These are phyloP conservation scores for Cadophora sp. DNA, from an alignment of 2,329 filamentous ascomycete species.

Conservation along the genomic window DNA sequence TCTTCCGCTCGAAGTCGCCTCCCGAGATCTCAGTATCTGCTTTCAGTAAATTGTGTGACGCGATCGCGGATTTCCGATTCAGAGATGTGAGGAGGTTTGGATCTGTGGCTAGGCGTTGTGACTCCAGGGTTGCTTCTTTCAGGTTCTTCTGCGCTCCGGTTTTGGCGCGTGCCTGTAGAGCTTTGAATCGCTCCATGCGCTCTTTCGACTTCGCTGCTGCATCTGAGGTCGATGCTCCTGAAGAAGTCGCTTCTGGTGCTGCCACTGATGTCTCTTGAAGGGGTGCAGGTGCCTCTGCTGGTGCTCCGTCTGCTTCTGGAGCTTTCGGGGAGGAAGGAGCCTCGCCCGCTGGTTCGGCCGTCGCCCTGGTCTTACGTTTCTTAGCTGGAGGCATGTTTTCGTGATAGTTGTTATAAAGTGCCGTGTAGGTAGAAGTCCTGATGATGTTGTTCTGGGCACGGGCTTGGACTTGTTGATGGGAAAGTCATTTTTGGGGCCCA, in stretches of 20 bases:
- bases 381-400: constrained; percentile 52
- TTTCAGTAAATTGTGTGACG: constrained; percentile 91
- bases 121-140: constrained; percentile 83
- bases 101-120: constrained; percentile 79
- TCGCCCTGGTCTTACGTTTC: constrained; percentile 52
- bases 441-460: constrained; percentile 25
- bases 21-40: constrained; percentile 85
- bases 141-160: constrained; percentile 76
- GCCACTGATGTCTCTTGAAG: constrained; percentile 10
- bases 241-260: constrained; percentile 24
- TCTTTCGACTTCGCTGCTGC: constrained; percentile 63
- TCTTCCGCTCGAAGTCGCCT: constrained; percentile 95
- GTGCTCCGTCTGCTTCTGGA: constrained; percentile 20
- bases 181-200: constrained; percentile 83
- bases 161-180: constrained; percentile 82
- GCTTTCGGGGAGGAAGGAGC: constrained; percentile 16
- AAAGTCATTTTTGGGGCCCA: constrained; percentile 13
- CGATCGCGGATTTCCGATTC: constrained; percentile 85
- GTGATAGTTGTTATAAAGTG: constrained; percentile 18
- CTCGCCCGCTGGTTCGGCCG: constrained; percentile 33
- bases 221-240: constrained; percentile 36
- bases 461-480: neutral
- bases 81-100: constrained; percentile 78
- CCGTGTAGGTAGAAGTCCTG: constrained; percentile 13
- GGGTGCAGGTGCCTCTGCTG: constrained; percentile 18